phyloP scores from a whole-genome alignment of 116 monocot genomes.

The Cymodocea nodosa region DNA sequence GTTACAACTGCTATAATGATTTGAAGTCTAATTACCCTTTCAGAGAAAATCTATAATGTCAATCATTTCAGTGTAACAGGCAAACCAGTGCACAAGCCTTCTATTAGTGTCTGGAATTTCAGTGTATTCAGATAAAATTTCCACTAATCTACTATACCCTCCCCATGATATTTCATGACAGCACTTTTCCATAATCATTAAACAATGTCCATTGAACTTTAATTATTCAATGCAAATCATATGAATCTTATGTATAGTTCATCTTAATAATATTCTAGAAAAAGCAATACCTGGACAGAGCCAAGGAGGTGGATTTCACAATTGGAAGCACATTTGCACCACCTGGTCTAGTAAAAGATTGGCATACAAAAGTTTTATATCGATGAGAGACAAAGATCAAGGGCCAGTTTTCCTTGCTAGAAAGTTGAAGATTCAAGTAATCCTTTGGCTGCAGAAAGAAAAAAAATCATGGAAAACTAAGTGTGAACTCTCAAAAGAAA shows the following conservation, averaged over 20 bases:
- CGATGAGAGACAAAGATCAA: slow-evolving; percentile 5
- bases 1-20: too few relatives aligned
- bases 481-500: not conserved
- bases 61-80: too few relatives aligned
- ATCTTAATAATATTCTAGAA: not conserved
- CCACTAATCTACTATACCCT: too few relatives aligned
- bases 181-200: not conserved
- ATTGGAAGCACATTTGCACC: slow-evolving; percentile 25
- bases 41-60: too few relatives aligned
- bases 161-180: too few relatives aligned
- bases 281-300: slow-evolving; percentile 37
- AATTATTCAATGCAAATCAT: not conserved
- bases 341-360: slow-evolving; percentile 26
- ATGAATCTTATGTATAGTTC: not conserved
- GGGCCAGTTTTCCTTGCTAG: slow-evolving; percentile 22
- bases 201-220: not conserved
- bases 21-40: too few relatives aligned
- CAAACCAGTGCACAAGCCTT: too few relatives aligned
- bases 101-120: too few relatives aligned
- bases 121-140: too few relatives aligned
- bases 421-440: slow-evolving; percentile 23
- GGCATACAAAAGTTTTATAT: slow-evolving; percentile 19
- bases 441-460: slow-evolving; percentile 27
- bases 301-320: slow-evolving; percentile 30
- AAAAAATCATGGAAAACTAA: not conserved